Percentiles rank a stretch among this genome's conserved stretches.
Conservation (phyloP, 805 yeast genomes). For the Clavispora fructus region DNA sequence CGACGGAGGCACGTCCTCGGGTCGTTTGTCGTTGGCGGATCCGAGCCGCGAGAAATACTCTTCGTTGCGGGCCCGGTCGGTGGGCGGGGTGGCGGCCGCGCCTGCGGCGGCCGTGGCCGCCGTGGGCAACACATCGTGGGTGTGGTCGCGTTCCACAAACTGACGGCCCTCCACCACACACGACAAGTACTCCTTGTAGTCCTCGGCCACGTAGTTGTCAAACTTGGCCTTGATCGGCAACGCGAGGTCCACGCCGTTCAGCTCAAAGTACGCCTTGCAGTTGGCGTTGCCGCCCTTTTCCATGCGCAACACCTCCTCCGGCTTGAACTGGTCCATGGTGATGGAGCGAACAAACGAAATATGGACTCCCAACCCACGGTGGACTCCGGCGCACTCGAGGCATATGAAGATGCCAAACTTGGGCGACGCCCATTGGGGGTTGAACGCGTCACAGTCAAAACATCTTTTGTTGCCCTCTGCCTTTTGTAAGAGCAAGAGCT, state of each 20-base stretch:
- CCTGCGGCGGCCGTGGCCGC: conserved; percentile 14
- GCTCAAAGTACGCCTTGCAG: conserved; percentile 61
- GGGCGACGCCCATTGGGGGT: conserved; percentile 99
- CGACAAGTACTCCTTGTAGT: conserved; percentile 77
- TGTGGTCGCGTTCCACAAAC: conserved; percentile 63
- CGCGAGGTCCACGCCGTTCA: conserved; percentile 63
- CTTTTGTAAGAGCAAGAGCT: conserved; percentile 70
- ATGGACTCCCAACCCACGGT: conserved; percentile 94
- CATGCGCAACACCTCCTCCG: conserved; percentile 86
- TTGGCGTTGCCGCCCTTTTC: conserved; percentile 89
- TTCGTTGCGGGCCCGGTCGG: conserved; percentile 59
- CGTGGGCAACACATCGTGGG: conserved; percentile 38
- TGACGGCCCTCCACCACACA: conserved; percentile 69
- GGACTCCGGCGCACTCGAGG: conserved; percentile 96
- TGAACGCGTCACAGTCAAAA: conserved; percentile 90
- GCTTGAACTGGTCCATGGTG: conserved; percentile 98
- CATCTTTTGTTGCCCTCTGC: conserved; percentile 80
- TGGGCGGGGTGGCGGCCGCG: conserved; percentile 28
- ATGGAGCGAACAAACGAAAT: conserved; percentile 93
- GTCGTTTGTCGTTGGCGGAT: conserved; percentile 60
- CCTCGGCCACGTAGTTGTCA: conserved; percentile 89
- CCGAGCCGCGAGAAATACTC: conserved; percentile 80
- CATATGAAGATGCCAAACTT: conserved; percentile 97
- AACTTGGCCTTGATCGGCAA: conserved; percentile 72
- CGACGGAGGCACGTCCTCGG: conserved; percentile 80